Conservation (phyloP, 306 rosid species). For the Amphicarpaea edgeworthii region DNA sequence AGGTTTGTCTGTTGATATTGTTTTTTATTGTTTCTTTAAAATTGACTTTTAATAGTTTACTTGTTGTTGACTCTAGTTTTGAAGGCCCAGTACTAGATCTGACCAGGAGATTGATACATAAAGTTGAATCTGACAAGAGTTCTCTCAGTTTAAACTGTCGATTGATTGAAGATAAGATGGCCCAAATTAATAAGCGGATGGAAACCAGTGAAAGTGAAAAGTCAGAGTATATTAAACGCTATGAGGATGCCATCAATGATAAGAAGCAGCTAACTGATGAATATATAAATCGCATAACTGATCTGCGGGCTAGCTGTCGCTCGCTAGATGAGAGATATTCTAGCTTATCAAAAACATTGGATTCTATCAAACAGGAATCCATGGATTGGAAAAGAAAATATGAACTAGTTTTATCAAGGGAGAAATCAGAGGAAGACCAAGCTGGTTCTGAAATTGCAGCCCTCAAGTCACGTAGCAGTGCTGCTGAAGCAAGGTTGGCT, state of each 20-base stretch:
- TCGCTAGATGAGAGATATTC: constrained; percentile 68
- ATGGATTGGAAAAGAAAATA: constrained; percentile 75
- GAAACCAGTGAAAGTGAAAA: constrained; percentile 75
- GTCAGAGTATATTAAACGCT: constrained; percentile 73
- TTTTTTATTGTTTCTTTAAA: neutral
- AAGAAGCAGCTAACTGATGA: constrained; percentile 74
- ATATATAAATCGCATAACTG: constrained; percentile 71
- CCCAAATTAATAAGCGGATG: constrained; percentile 67
- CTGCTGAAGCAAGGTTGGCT: constrained; percentile 85
- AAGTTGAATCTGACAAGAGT: constrained; percentile 73
- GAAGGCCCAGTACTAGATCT: constrained; percentile 80
- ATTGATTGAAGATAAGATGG: constrained; percentile 70
- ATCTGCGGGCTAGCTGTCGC: constrained; percentile 63
- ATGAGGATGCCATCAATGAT: constrained; percentile 75
- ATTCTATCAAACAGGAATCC: constrained; percentile 71
- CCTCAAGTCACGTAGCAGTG: constrained; percentile 72
- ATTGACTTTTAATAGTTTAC: constrained; percentile 9
- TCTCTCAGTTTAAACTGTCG: constrained; percentile 66
- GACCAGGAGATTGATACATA: constrained; percentile 61
- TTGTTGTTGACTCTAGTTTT: constrained; percentile 58
- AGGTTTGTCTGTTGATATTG: constrained; percentile 58
- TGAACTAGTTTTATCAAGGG: constrained; percentile 62
- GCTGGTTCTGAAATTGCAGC: constrained; percentile 69
- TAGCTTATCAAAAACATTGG: constrained; percentile 64
- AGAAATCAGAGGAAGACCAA: constrained; percentile 77